Percentiles rank a stretch among this genome's conserved stretches.
phyloP scores from a whole-genome alignment of 1,139 yeast species.

The Saccharomyces hybrid region DNA sequence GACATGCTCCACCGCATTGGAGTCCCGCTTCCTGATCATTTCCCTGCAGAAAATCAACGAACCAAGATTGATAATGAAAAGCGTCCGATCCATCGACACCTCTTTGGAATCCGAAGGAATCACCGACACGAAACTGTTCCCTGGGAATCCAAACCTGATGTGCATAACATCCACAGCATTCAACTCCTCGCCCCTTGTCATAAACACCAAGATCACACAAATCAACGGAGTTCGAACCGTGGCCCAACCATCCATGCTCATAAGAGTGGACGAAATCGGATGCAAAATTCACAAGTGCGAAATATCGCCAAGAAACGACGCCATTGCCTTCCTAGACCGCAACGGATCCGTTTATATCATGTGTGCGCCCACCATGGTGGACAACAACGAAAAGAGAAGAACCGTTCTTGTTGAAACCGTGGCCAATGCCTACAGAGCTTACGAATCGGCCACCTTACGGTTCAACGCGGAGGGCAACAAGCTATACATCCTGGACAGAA shows the following conservation, averaged over 20 bases:
- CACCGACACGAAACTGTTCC: slow-evolving; percentile 71
- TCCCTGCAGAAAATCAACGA: slow-evolving; percentile 54
- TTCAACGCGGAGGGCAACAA: slow-evolving; percentile 80
- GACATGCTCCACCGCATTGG: slow-evolving; percentile 78
- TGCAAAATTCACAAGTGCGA: slow-evolving; percentile 64
- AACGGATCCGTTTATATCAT: slow-evolving; percentile 70
- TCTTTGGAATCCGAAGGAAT: slow-evolving; percentile 79
- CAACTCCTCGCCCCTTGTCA: slow-evolving; percentile 52
- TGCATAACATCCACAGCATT: slow-evolving; percentile 55
- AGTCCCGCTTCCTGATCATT: slow-evolving; percentile 69
- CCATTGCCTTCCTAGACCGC: slow-evolving; percentile 71
- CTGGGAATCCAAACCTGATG: slow-evolving; percentile 46
- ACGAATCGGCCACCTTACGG: slow-evolving; percentile 66
- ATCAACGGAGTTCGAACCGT: slow-evolving; percentile 36
- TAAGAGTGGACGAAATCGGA: slow-evolving; percentile 71
- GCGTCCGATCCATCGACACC: slow-evolving; percentile 52
- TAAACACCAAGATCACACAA: slow-evolving; percentile 43
- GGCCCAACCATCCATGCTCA: slow-evolving; percentile 48
- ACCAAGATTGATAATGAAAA: slow-evolving; percentile 67
- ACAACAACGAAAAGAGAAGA: slow-evolving; percentile 46
- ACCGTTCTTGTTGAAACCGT: slow-evolving; percentile 73
- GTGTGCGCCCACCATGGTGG: slow-evolving; percentile 52
- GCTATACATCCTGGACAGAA: slow-evolving; percentile 67
- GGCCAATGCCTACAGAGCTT: slow-evolving; percentile 57
- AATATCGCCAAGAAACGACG: slow-evolving; percentile 80